Percentiles rank a stretch among this genome's conserved stretches.
phyloP scores from a whole-genome alignment of 164 flowering plant genomes.

The Vitis riparia region DNA sequence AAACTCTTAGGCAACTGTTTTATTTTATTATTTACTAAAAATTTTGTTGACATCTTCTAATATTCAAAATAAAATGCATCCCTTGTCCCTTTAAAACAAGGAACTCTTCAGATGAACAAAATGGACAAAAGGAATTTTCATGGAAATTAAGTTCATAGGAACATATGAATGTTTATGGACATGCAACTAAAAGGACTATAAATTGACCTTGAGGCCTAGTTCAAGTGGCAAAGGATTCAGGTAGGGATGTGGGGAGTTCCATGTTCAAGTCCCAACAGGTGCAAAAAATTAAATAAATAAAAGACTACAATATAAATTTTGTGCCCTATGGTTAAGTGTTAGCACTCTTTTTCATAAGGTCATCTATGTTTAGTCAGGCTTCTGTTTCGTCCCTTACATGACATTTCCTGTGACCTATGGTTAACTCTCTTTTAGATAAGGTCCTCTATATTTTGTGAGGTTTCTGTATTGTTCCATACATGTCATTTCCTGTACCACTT shows the following conservation, averaged over 20 bases:
- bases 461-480: neutral
- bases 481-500: neutral
- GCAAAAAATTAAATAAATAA: too few species aligned
- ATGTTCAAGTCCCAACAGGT: too few species aligned
- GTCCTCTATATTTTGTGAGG: too few species aligned
- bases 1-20: neutral
- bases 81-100: neutral
- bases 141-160: neutral
- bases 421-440: too few species aligned
- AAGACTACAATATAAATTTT: neutral
- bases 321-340: neutral
- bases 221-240: too few species aligned
- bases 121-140: neutral
- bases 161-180: neutral
- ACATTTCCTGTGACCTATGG: too few species aligned
- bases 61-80: neutral
- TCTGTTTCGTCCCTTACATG: neutral
- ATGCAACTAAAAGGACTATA: neutral
- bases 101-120: neutral
- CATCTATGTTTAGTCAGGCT: neutral
- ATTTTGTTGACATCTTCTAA: neutral
- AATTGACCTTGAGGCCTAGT: too few species aligned
- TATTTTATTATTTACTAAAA: neutral
- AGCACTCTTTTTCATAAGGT: too few species aligned
- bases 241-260: too few species aligned